Base-by-base conservation (phyloP, 2,329 filamentous ascomycete genomes). In the Ophiocordyceps sinensis region DNA sequence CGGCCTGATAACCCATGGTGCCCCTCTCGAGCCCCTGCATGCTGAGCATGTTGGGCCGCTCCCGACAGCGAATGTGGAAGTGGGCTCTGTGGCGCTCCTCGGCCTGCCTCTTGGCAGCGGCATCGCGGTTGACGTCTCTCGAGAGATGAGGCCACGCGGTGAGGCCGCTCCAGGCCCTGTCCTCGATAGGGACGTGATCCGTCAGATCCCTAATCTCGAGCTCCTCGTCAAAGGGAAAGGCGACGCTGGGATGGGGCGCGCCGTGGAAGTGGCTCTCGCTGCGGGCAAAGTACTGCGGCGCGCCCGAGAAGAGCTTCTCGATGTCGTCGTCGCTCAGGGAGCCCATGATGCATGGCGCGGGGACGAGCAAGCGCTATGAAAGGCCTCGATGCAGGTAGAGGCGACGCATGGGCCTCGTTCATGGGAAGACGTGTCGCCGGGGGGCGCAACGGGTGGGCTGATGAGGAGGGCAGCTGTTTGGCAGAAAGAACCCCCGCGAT, bases 271-370 rank as follows among this genome's bases (percentile, higher is more conserved):
- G 72, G 32, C 73, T 71, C 49, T 76, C 70, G 43, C 68, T 71
- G 40, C 73, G 69, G 48, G 75, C 70, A 56, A 77, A 78, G 63
- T 80, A 85, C 55, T 83, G 79, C 47, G 81, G 81, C 36, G 81
- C 81, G n/a, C 81, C 80, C 23, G 79, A 82, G 64, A 85, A 85
- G 51, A 85, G 70, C 57, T 77, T 75, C 60, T 79, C 75, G 40
- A 85, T 63, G 48, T 82, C 76, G 34, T 66, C 62, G 37, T 75
- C 68, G 50, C 61, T 70, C 44, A 82, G 63, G 38, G 69, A 70
- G 36, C 73, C 65, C 39, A 75, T 47, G 52, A 45, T 46, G 43
- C 43, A 38, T 44, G 29, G 29, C 29, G 11, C 4, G 29, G 29
- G 29, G 29, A 37, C 17, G 37, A 23, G 23, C 23, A 23, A 26